Evolutionary conservation across 2,329 filamentous ascomycete genomes (phyloP).

Genomic region (Didymella pinodella): DNA sequence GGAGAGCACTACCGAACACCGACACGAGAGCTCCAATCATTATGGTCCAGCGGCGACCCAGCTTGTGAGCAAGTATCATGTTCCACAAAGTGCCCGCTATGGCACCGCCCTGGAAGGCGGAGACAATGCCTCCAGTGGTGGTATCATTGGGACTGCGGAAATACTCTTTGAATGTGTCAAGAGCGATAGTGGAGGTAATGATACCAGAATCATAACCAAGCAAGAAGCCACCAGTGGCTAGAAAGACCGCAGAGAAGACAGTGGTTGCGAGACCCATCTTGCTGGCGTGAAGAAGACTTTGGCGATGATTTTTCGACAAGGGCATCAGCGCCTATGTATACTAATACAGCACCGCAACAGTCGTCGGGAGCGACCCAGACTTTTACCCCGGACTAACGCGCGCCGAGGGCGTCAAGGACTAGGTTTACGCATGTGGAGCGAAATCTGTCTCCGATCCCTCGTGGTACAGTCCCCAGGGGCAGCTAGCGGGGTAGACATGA

Average conservation of each 20-base stretch:
- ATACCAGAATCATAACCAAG: conserved; percentile 48
- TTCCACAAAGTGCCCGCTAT: conserved; percentile 30
- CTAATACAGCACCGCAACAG: not conserved
- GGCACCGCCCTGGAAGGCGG: conserved; percentile 49
- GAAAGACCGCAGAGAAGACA: conserved; percentile 30
- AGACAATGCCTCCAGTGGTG: conserved; percentile 47
- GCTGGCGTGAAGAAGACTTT: conserved; percentile 1
- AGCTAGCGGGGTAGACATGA: conserved; percentile 10
- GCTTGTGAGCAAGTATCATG: conserved; percentile 26
- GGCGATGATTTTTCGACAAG: conserved; percentile 9
- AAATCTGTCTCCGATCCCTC: conserved; percentile 8
- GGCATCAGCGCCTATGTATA: conserved; percentile 6
- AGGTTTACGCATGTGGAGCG: conserved; percentile 4
- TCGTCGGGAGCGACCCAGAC: not conserved
- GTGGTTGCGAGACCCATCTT: conserved; percentile 30
- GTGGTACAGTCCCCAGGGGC: not conserved
- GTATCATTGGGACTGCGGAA: conserved; percentile 38
- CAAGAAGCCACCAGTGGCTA: conserved; percentile 35
- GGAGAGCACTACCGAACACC: conserved; percentile 46
- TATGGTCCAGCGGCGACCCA: conserved; percentile 39
- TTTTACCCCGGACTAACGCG: conserved; percentile 8
- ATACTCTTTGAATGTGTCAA: conserved; percentile 39
- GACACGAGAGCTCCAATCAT: conserved; percentile 47
- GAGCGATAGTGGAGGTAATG: conserved; percentile 45
- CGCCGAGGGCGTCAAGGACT: conserved; percentile 3